Base-by-base conservation (phyloP, 306 rosid genomes). In the Malus domestica region DNA sequence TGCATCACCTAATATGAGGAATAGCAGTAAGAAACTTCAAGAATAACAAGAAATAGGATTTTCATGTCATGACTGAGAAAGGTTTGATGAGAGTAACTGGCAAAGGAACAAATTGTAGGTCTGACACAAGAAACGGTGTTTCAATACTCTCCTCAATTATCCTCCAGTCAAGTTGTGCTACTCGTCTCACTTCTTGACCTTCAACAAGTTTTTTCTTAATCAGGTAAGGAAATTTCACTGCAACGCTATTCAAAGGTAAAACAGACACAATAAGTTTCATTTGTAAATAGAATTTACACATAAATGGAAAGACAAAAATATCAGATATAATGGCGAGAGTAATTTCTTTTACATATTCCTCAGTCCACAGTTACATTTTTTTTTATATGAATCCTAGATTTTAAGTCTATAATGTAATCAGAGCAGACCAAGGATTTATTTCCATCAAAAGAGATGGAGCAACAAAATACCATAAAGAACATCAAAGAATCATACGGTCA, bases 141-240 rank as follows among this genome's bases (percentile, higher is more conserved):
- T 84, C 96, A 84, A 70, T 73, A 77, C 79, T 76, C 22, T 83
- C 89, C 30, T 82, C 86, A 82, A 95, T 86, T 72, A 89, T 80
- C 65, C 77, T 90, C 97, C 97, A 95, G 70, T 90, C 91, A 12
- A 95, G 91, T 86, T 95, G 99, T 76, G 99, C 89, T 38, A 95
- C 97, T 73, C 99, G 87, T 78, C 99, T 91, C 83, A 92, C 80
- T 88, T 95, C 99, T 86, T 88, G 91, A 29, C 99, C 99, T 84
- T 89, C 93, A 85, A 78, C 87, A 54, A 6, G 86, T 79, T 89
- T 90, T 82, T 95, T 95, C 78, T 71, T 74, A 76, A 92, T 86
- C 88, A 95, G 83, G 88, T 95, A 95, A 70, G 97, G 93, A 80
- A 95, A 95, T 81, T 90, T 95, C 85, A 76, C 87, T 75, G 79